phyloP scores from a whole-genome alignment of 208 protist genomes.

The Trypanosoma mega region DNA sequence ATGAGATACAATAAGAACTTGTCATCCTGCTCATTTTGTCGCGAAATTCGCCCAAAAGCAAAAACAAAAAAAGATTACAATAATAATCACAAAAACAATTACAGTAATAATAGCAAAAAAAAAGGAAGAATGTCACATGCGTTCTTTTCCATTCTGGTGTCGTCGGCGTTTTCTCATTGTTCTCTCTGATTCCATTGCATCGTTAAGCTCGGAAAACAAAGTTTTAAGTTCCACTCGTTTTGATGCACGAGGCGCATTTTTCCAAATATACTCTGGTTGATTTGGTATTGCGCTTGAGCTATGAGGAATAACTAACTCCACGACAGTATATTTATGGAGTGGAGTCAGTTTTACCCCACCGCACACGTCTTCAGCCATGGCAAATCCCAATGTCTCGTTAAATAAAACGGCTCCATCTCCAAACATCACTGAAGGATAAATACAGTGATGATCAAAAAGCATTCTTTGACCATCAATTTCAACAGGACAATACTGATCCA shows the following conservation, averaged over 20 bases:
- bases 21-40: too few relatives aligned
- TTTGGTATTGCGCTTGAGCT: slow-evolving; percentile 1
- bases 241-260: not conserved
- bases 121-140: not conserved
- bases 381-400: slow-evolving; percentile 64
- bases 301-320: slow-evolving; percentile 64
- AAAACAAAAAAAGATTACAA: not conserved
- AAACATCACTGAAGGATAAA: slow-evolving; percentile 71
- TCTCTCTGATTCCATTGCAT: too few relatives aligned
- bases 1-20: too few relatives aligned
- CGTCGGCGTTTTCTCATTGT: slow-evolving; percentile 12
- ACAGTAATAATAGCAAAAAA: not conserved
- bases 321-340: slow-evolving; percentile 61
- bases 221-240: slow-evolving; percentile 5
- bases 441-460: slow-evolving; percentile 78
- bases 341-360: slow-evolving; percentile 78
- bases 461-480: slow-evolving; percentile 62
- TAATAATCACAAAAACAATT: not conserved
- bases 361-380: slow-evolving; percentile 71
- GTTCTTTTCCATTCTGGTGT: not conserved
- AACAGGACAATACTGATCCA: slow-evolving; percentile 63
- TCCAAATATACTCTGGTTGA: slow-evolving; percentile 1
- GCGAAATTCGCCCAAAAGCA: slow-evolving; percentile 1
- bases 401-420: slow-evolving; percentile 62
- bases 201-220: too few relatives aligned